Base-by-base conservation (phyloP, 805 yeast species). In the Lipomyces yamanashiensis region DNA sequence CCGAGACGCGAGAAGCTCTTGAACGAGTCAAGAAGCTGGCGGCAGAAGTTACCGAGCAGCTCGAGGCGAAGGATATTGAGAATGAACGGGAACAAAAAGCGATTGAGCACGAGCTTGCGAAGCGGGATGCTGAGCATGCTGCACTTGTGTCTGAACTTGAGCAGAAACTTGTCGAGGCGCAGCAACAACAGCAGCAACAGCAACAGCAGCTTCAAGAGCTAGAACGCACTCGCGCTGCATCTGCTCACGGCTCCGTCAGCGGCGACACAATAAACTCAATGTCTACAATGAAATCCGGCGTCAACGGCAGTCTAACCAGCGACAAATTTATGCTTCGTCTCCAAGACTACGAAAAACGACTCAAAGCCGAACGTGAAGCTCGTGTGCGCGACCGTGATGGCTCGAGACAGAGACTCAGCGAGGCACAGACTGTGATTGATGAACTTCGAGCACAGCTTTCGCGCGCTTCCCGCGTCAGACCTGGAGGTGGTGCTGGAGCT, bases 321-420 rank as follows among this genome's bases (percentile, higher is more conserved):
- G 68, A 56, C 52, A 68, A 68, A 43, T 66, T 69, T 58, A 41
- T 49, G 54, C 60, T 67, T 19, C 60, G 70, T 12, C 56, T 69
- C 43, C 67, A 64, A 23, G 72, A 69, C 17, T 61, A 67, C 49
- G 72, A 69, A 41, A 57, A 66, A n/a, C 65, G 71, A 21, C 63
- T 67, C 10, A 69, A 69, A 41, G 70, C 68, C 19, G 72, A 69
- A 54, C 66, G 71, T 13, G 71, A 69, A 52, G 71, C 68, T 7
- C 62, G 72, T 9, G 58, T 67, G 19, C 66, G 67, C 9, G 72
- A 69, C 48, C 71, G 66, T n/a, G 62, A 67, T 33, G 72, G 72
- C 0, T 70, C 72, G 9, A 40, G 62, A n/a, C 68, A 69, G 37
- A 21, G 69, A 33, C 51, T 69, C n/a, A 58, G 59, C 39, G 71